Conservation (phyloP, 2,329 filamentous ascomycete genomes). For the Penicillium janthinellum region DNA sequence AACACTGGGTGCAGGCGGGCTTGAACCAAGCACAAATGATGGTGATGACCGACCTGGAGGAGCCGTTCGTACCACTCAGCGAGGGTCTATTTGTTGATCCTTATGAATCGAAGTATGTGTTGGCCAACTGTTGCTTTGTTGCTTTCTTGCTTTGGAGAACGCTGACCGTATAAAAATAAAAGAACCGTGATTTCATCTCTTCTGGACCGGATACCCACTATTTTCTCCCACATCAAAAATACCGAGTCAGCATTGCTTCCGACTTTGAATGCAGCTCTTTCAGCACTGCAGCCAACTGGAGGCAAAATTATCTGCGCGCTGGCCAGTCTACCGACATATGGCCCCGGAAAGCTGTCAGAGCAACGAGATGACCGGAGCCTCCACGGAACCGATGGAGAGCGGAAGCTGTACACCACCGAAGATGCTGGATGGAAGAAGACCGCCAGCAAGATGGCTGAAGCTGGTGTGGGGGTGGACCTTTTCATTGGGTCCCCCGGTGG, state of each 20-base stretch:
- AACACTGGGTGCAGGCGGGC: conserved; percentile 55
- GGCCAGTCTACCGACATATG: conserved; percentile 86
- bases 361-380: conserved; percentile 81
- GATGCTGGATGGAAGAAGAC: conserved; percentile 84
- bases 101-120: conserved; percentile 74
- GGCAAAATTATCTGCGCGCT: conserved; percentile 91
- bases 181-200: conserved; percentile 81
- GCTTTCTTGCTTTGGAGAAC: neutral
- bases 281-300: conserved; percentile 82
- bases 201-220: conserved; percentile 76
- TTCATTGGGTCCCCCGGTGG: conserved; percentile 91
- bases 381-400: conserved; percentile 83
- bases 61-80: conserved; percentile 90
- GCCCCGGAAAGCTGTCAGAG: conserved; percentile 80
- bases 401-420: conserved; percentile 88
- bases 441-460: conserved; percentile 82
- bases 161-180: conserved; percentile 27
- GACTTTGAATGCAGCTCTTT: conserved; percentile 77
- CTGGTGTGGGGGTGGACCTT: conserved; percentile 87
- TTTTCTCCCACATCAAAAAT: conserved; percentile 87
- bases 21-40: conserved; percentile 94
- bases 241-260: conserved; percentile 87
- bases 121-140: neutral
- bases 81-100: conserved; percentile 95
- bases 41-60: conserved; percentile 96